Base-by-base conservation (phyloP, 78 protist genomes). In the Tieghemostelium lacteum region DNA sequence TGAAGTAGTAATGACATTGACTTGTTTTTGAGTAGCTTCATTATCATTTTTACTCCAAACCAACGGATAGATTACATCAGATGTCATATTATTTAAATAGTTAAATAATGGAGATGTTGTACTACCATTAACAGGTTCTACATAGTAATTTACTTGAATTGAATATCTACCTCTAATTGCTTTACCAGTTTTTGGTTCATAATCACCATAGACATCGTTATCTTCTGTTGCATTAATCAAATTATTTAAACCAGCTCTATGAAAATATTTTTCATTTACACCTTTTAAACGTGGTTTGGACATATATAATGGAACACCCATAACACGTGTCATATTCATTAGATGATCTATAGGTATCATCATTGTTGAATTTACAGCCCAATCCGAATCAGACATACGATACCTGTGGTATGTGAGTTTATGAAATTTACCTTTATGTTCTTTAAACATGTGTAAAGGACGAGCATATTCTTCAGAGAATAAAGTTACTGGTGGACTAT, bases 101-200 rank as follows among this genome's bases (percentile, higher is more conserved):
- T 28, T 37, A 40, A 33, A 78, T 7, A 52, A 0, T 26, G 76
- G 66, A 3, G 73, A 64, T 10, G 17, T 14, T 4, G 8, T 22
- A 36, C 74, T 45, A 49, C 49, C 87, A 36, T 64, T 75, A 40
- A 7, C 3, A 45, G 76, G 76, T 78, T 45, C 69, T 28, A 78
- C 45, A 34, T 78, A 78, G 42, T 42, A 61, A 39, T 78, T 78
- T 55, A 58, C 69, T 67, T 78, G 88, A n/a, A 78, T 49, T 17
- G 76, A 66, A 24, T 78, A 78, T 61, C 88, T 71, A 67, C 88
- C 88, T n/a, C 63, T 50, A 55, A 78, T 78, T 8, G 88, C 88
- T 71, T 78, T 78, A 55, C 88, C 88, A 8, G 88, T 50, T 45
- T 75, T 71, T 78, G 88, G 88, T 39, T 78, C 88, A 39, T 66